Percentiles rank a stretch among this genome's conserved stretches.
These are phyloP conservation scores for Stagonosporopsis cucurbitacearum DNA, from an alignment of 2,329 filamentous ascomycete species.

Conservation along the genomic window DNA sequence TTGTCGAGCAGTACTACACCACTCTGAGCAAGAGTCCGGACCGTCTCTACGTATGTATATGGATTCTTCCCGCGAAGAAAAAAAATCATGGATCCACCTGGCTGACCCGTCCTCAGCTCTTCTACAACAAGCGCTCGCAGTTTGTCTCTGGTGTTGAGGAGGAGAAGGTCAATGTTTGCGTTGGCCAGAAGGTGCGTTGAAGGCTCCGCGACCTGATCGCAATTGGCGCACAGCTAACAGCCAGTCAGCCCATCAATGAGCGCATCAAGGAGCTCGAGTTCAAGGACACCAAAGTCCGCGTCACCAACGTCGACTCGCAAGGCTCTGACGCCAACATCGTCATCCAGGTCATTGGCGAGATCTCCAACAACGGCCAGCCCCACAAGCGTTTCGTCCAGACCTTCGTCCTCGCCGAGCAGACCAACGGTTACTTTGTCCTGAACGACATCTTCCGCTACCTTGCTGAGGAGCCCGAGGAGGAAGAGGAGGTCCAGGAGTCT, in stretches of 20 bases:
- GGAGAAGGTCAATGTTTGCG: slow-evolving; percentile 82
- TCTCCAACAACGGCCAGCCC: slow-evolving; percentile 89
- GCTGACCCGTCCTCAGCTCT: slow-evolving; percentile 63
- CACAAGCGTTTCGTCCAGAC: slow-evolving; percentile 98
- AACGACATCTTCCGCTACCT: slow-evolving; percentile 98
- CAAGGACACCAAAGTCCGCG: slow-evolving; percentile 97
- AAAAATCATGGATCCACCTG: background rate
- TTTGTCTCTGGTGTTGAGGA: slow-evolving; percentile 93
- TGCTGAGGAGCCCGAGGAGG: slow-evolving; percentile 79
- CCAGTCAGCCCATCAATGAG: slow-evolving; percentile 80
- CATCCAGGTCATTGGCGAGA: slow-evolving; percentile 97
- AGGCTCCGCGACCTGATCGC: background rate
- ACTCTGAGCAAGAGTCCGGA: slow-evolving; percentile 93
- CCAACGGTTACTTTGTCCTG: slow-evolving; percentile 95
- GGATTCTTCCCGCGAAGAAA: background rate
- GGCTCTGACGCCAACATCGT: slow-evolving; percentile 91
- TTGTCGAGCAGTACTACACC: slow-evolving; percentile 99
- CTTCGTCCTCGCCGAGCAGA: slow-evolving; percentile 94
- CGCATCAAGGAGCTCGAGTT: slow-evolving; percentile 92
- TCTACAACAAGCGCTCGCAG: slow-evolving; percentile 95
- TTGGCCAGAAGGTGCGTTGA: slow-evolving; percentile 80
- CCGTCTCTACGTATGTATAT: slow-evolving; percentile 73
- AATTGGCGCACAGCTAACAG: slow-evolving; percentile 6
- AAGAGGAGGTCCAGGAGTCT: slow-evolving; percentile 49
- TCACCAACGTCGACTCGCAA: slow-evolving; percentile 97